Evolutionary conservation across 768 basidiomycete species (phyloP).

Genomic region (Kwoniella pini): DNA sequence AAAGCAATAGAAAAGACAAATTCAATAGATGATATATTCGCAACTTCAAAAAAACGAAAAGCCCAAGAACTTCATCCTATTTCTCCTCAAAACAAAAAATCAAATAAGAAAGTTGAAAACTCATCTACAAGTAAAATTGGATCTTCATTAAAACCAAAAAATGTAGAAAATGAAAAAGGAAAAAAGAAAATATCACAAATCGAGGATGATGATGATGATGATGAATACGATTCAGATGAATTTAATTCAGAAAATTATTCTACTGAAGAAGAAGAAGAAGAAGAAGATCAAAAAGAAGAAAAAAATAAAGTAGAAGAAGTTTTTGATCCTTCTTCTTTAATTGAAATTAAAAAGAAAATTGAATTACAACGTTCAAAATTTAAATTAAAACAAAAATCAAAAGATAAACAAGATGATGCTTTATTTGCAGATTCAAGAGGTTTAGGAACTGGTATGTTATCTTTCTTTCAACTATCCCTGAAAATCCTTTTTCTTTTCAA

Average conservation of each 20-base stretch:
- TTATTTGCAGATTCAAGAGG: slow-evolving; percentile 52
- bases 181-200: neutral
- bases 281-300: slow-evolving; percentile 2
- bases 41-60: slow-evolving; percentile 19
- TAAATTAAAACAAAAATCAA: slow-evolving; percentile 8
- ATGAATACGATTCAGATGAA: neutral
- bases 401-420: slow-evolving; percentile 45
- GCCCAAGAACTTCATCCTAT: neutral
- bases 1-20: neutral
- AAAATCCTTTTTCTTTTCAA: too few species aligned
- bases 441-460: slow-evolving; percentile 40
- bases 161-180: neutral
- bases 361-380: slow-evolving; percentile 1
- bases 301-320: slow-evolving; percentile 20
- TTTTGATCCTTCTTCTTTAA: slow-evolving; percentile 25
- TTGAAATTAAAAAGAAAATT: slow-evolving; percentile 15
- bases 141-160: neutral
- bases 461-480: neutral
- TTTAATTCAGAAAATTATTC: neutral
- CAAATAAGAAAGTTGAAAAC: slow-evolving; percentile 1
- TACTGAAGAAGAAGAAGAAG: neutral
- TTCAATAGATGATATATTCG: slow-evolving; percentile 25
- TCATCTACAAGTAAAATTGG: too few species aligned
- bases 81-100: neutral
- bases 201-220: slow-evolving; percentile 5